phyloP scores from a whole-genome alignment of 2,329 filamentous ascomycete genomes.

The Aspergillus glaucus region DNA sequence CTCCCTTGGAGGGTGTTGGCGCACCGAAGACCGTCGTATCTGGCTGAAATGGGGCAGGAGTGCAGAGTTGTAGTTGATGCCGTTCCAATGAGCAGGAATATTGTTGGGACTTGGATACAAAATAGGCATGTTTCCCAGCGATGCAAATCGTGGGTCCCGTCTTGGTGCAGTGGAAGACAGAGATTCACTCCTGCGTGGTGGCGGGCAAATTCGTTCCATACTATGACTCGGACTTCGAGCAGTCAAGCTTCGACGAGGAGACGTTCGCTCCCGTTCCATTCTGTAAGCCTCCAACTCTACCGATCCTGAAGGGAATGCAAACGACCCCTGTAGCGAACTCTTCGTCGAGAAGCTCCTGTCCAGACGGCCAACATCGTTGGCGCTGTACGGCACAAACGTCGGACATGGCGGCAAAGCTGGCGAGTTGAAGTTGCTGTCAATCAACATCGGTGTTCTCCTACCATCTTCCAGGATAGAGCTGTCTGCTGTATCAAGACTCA shows the following conservation, averaged over 20 bases:
- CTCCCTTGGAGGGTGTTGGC: constrained; percentile 7
- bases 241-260: constrained; percentile 31
- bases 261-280: constrained; percentile 15
- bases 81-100: constrained; percentile 4
- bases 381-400: constrained; percentile 31
- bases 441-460: constrained; percentile 18
- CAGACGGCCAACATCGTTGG: constrained; percentile 26
- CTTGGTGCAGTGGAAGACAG: constrained; percentile 17
- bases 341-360: constrained; percentile 19
- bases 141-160: constrained; percentile 10
- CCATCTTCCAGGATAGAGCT: constrained; percentile 34
- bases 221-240: constrained; percentile 22
- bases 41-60: constrained; percentile 19
- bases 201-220: constrained; percentile 17
- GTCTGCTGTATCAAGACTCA: constrained; percentile 33
- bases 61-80: background rate
- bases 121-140: constrained; percentile 2
- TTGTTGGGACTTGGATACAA: constrained; percentile 4
- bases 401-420: constrained; percentile 28
- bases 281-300: constrained; percentile 17
- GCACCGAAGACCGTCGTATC: constrained; percentile 16
- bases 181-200: constrained; percentile 27
- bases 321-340: constrained; percentile 18
- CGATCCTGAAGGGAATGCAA: constrained; percentile 22
- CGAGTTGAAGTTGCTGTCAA: constrained; percentile 24